Base-by-base conservation (phyloP, 2,329 filamentous ascomycete genomes). In the Shiraia bambusicola region DNA sequence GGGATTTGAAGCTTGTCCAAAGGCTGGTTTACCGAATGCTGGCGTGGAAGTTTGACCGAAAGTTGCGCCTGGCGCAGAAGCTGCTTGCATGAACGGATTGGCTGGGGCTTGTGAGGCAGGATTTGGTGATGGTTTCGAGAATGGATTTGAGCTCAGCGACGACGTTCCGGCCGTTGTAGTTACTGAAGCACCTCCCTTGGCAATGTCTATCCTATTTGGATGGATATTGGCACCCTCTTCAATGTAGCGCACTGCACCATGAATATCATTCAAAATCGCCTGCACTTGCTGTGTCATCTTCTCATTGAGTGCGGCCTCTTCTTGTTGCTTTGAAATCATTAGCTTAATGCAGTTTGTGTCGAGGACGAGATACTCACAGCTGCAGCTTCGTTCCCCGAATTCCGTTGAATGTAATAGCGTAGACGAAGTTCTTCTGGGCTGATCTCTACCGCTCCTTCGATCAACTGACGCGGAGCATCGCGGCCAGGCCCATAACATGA, bases 401-500 rank as follows among this genome's bases (percentile, higher is more conserved):
- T 77, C 28, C 76, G 72, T 2, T 80, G 80, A 37, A 83, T 74
- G 60, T 92, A 91, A 61, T 89, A 84, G 15, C 75, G 71, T 19
- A 91, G 64, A 35, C 90, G 80, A 64, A 95, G 79, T 69, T 97
- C 92, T 66, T 97, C 92, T 28, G 87, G 86, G 59, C 89, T 95
- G 66, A 90, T 86, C 66, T 97, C 92, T 13, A 90, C 79, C 5
- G 81, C 76, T 1, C 89, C 90, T 37, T 89, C 89, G 58, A 95
- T 91, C 1, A 96, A 76, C 68, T 95, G 89, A 13, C 82, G 81
- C 0, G 91, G 91, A 1, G 86, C 82, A 55, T 90, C 81, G 57
- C 75, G 78, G 3, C 86, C 86, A 0, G 91, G 90, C 0, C 84
- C 88, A 67, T 95, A 97, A 15, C 86, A 79, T 1, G 91, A 95